Evolutionary conservation across 257 asterid genomes (phyloP).

Genomic region (Scutellaria minor): DNA sequence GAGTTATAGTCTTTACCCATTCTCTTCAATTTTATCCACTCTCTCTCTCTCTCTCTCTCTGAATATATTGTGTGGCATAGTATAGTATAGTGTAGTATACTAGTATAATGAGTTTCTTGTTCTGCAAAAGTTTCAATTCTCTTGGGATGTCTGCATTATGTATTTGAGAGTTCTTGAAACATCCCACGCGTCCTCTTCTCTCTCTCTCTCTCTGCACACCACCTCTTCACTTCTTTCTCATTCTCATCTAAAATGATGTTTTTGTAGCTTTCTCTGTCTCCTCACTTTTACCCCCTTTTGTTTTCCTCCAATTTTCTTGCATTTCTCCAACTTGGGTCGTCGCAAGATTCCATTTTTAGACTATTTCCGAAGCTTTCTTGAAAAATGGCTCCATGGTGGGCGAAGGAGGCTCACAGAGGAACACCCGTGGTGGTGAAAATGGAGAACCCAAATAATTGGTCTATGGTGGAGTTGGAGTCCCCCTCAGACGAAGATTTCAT

Average conservation of each 20-base stretch:
- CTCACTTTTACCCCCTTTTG: neutral
- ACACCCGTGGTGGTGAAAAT: conserved; percentile 88
- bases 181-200: conserved; percentile 42
- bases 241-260: conserved; percentile 41
- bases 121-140: conserved; percentile 31
- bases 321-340: conserved; percentile 2
- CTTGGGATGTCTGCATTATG: conserved; percentile 35
- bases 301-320: conserved; percentile 8
- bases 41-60: conserved; percentile 1
- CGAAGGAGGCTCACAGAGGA: conserved; percentile 67
- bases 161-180: conserved; percentile 19
- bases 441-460: conserved; percentile 94
- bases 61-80: neutral
- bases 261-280: conserved; percentile 40
- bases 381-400: conserved; percentile 90
- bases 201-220: neutral
- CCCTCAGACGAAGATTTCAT: conserved; percentile 70
- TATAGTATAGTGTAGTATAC: neutral
- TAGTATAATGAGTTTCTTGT: neutral
- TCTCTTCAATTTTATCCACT: neutral
- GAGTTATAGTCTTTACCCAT: neutral
- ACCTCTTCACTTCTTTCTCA: conserved; percentile 21
- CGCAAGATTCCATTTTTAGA: neutral
- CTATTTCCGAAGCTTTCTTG: neutral
- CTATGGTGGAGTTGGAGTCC: conserved; percentile 83